phyloP scores from a whole-genome alignment of 805 yeast genomes.

The Scheffersomyces spartinae region DNA sequence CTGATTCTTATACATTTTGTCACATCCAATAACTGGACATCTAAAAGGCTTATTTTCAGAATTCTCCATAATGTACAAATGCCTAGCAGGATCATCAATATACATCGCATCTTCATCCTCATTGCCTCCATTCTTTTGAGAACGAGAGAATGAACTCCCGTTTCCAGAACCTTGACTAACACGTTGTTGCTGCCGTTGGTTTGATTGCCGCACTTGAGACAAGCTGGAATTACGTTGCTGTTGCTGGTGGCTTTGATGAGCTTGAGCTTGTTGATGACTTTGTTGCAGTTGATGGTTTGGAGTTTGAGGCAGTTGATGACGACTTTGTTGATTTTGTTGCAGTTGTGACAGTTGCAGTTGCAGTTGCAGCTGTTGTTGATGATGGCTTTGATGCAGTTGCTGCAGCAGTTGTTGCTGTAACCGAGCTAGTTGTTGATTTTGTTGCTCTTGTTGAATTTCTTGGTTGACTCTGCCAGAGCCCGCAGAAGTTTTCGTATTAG shows the following conservation, averaged over 20 bases:
- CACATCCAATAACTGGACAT: constrained; percentile 98
- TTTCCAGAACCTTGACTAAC: too few species aligned
- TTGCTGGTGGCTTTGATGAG: neutral
- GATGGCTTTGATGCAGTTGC: constrained; percentile 5
- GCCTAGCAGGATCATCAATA: constrained; percentile 95
- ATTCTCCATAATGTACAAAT: constrained; percentile 81
- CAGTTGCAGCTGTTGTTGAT: constrained; percentile 1
- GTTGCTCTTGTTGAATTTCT: constrained; percentile 7
- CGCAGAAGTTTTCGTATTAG: too few species aligned
- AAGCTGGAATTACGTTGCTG: neutral
- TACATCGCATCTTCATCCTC: constrained; percentile 65
- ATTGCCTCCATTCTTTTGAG: too few species aligned
- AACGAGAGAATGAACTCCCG: too few species aligned
- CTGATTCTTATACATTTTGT: constrained; percentile 93
- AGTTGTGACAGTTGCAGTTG: constrained; percentile 5
- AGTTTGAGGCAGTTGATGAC: constrained; percentile 4
- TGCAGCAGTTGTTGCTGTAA: constrained; percentile 9
- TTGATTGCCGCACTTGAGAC: constrained; percentile 1
- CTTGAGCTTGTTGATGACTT: too few species aligned
- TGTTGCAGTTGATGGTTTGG: neutral
- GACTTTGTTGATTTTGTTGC: constrained; percentile 9
- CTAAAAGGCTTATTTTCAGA: constrained; percentile 91
- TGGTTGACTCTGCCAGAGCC: constrained; percentile 3
- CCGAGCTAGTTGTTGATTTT: constrained; percentile 6
- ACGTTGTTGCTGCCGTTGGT: constrained; percentile 1